phyloP scores from a whole-genome alignment of 441 rosid species.

The Viola pubescens region DNA sequence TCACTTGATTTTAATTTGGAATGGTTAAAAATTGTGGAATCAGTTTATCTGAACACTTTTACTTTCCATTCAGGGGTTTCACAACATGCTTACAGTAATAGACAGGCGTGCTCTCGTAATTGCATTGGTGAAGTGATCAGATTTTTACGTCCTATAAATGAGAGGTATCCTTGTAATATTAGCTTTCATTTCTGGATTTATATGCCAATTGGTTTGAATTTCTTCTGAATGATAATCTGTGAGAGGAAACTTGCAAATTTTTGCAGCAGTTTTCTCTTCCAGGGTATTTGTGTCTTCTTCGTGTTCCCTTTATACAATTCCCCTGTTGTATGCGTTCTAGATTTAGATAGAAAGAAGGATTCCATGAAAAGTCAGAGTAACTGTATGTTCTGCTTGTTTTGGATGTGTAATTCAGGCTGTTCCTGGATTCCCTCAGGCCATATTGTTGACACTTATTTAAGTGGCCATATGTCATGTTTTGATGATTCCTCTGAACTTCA shows the following conservation, averaged over 20 bases:
- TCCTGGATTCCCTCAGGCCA: no score
- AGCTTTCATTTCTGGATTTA: neutral
- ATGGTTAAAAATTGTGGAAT: slow-evolving; percentile 5
- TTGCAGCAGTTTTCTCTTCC: neutral
- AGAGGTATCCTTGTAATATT: slow-evolving; percentile 34
- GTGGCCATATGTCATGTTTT: no score
- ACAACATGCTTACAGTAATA: slow-evolving; percentile 23
- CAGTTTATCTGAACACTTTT: neutral
- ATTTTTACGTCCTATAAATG: slow-evolving; percentile 34
- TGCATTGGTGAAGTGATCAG: slow-evolving; percentile 68
- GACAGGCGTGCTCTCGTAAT: slow-evolving; percentile 21
- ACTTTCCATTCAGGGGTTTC: slow-evolving; percentile 37
- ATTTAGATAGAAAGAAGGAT: neutral
- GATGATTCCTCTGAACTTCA: no score
- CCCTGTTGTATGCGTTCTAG: neutral
- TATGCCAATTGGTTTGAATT: neutral
- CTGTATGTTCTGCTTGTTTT: no score
- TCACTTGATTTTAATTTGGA: slow-evolving; percentile 15
- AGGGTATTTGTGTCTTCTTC: neutral
- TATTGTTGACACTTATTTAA: no score
- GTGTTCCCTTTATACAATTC: neutral
- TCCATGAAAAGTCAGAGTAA: neutral
- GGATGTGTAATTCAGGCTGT: no score
- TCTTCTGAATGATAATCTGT: neutral
- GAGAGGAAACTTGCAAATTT: neutral